phyloP scores from a whole-genome alignment of 148 eudicot genomes.

The Mesembryanthemum crystallinum region DNA sequence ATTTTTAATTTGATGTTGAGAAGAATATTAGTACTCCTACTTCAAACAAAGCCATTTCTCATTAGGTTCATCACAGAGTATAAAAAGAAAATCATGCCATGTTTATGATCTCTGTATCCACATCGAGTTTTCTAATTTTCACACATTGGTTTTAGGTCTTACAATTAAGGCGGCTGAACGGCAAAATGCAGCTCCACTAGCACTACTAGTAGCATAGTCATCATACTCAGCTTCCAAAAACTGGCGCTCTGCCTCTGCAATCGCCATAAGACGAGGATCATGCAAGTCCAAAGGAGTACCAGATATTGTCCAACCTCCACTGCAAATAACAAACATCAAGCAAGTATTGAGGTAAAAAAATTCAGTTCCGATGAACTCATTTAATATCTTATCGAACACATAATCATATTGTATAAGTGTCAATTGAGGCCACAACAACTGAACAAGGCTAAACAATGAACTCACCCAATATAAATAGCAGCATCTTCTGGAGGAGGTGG shows the following conservation, averaged over 20 bases:
- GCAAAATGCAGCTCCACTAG: slow-evolving; percentile 89
- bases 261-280: slow-evolving; percentile 82
- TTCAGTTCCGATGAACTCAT: too few species aligned
- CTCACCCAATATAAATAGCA: slow-evolving; percentile 86
- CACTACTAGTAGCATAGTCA: slow-evolving; percentile 71
- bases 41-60: neutral
- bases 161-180: slow-evolving; percentile 85
- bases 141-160: slow-evolving; percentile 32
- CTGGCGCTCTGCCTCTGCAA: slow-evolving; percentile 89
- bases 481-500: slow-evolving; percentile 63
- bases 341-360: neutral
- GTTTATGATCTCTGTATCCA: too few species aligned
- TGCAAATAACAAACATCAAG: slow-evolving; percentile 28
- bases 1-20: neutral
- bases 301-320: slow-evolving; percentile 90
- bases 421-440: neutral
- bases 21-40: neutral
- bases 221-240: slow-evolving; percentile 83
- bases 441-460: neutral
- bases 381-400: too few species aligned
- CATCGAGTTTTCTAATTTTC: neutral
- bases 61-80: neutral
- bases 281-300: slow-evolving; percentile 80
- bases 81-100: neutral
- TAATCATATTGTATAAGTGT: too few species aligned